These are phyloP conservation scores for Myrica gale DNA, from an alignment of 306 rosid species.

Conservation along the genomic window DNA sequence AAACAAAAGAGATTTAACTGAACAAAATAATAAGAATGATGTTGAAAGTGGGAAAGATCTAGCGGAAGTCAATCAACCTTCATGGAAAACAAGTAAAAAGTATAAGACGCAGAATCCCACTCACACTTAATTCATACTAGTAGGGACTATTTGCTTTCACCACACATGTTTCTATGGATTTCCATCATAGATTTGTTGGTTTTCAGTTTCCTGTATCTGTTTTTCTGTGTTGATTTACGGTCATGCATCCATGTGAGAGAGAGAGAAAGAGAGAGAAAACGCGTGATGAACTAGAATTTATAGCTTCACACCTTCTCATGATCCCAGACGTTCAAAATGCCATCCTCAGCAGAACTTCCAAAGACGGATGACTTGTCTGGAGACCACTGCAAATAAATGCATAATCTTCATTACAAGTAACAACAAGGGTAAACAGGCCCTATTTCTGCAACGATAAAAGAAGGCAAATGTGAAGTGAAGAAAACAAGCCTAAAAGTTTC, in stretches of 20 bases:
- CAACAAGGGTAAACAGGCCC: not conserved
- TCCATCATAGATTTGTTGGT: not conserved
- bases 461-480: not conserved
- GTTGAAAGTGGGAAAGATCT: too few relatives aligned
- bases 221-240: not conserved
- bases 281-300: not conserved
- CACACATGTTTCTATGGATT: not conserved
- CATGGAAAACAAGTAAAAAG: too few relatives aligned
- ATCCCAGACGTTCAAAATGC: slow-evolving; percentile 17
- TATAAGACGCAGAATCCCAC: too few relatives aligned
- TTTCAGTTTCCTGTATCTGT: too few relatives aligned
- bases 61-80: too few relatives aligned
- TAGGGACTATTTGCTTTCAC: too few relatives aligned
- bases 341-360: slow-evolving; percentile 26
- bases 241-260: not conserved
- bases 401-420: slow-evolving; percentile 1
- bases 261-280: not conserved
- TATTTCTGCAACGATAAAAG: not conserved
- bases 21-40: too few relatives aligned
- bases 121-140: too few relatives aligned
- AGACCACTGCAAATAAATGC: slow-evolving; percentile 7
- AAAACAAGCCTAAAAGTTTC: not conserved
- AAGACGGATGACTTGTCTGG: slow-evolving; percentile 19
- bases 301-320: slow-evolving; percentile 11
- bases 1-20: too few relatives aligned